A percentile compares a stretch with the other conserved stretches of the same genome.
Evolutionary conservation across 352 stramenopile genomes (phyloP).

Genomic region (Pythium sp.): DNA sequence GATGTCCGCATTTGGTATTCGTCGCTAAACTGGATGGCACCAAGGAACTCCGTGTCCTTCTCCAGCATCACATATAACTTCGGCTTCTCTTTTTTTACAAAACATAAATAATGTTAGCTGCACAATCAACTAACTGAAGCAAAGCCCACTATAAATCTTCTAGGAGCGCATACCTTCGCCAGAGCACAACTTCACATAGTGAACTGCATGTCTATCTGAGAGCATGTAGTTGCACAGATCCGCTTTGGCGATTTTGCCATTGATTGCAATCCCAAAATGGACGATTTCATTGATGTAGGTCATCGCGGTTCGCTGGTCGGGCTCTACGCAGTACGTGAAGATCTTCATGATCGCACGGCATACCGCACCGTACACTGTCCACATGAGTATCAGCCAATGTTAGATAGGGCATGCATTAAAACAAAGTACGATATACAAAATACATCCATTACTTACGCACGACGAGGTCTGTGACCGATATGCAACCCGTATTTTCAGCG

Average conservation of each 20-base stretch:
- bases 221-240: conserved; percentile 54
- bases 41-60: conserved; percentile 58
- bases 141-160: background rate
- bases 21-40: conserved; percentile 54
- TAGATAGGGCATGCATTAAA: background rate
- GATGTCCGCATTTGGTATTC: conserved; percentile 50
- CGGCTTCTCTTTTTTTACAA: conserved; percentile 35
- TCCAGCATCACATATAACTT: conserved; percentile 66
- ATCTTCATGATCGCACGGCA: conserved; percentile 55
- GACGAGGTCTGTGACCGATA: conserved; percentile 44
- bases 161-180: conserved; percentile 28
- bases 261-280: conserved; percentile 25
- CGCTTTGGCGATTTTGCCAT: conserved; percentile 29
- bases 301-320: conserved; percentile 36
- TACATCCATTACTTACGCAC: conserved; percentile 26
- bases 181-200: conserved; percentile 66
- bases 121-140: background rate
- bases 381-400: conserved; percentile 6
- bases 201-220: conserved; percentile 42
- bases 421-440: background rate
- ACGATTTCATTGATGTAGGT: conserved; percentile 41
- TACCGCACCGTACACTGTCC: conserved; percentile 44
- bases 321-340: conserved; percentile 49
- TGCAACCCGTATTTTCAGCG: conserved; percentile 25
- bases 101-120: background rate